Base-by-base conservation (phyloP, 2,329 filamentous ascomycete genomes). In the Daldinia sp. region DNA sequence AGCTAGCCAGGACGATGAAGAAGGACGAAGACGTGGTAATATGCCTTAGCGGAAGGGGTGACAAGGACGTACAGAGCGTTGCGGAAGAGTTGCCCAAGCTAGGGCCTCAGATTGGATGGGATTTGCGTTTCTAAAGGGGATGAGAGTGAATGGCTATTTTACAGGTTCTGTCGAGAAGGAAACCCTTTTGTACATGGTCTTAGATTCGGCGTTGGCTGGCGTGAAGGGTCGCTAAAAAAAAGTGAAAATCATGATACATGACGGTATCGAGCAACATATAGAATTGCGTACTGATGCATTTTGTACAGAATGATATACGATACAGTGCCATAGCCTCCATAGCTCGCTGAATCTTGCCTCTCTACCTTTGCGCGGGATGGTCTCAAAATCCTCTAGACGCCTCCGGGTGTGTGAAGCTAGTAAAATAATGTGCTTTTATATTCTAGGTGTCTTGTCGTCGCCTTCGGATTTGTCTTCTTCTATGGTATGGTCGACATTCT, bases 11-110 rank as follows among this genome's bases (percentile, higher is more conserved):
- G 87, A 92, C 89, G 60, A 94, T 97, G 92, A 84, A 85, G 69
- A 92, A 93, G 81, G 93, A 87, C 53, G 82, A 97, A 80, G 93
- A 98, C 74, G 81, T 99, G 25, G 94, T 99, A 62, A 94, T 99
- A 66, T 98, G 94, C 79, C 78, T 99, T 34, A 96, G 91, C 74
- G 95, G 95, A 7, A 85, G 95, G 71, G 95, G 95, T 66, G 95
- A 99, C 79, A 99, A 99, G 87, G 95, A 99, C 75, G 95, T 99
- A 61, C 94, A 99, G 86, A 96, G 92, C 73, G 94, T 99, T 52
- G 95, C 95, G 0, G 95, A 99, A 74, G 93, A 96, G 80, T 80
- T 99, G 74, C 94, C 94, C 15, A 91, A 85, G 70, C 78, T 99
- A 65, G 94, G 95, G 0, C 95, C 95, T 6, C 83, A 90, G 82